Evolutionary conservation across 2,329 filamentous ascomycete species (phyloP), one percentile per base, ranked within the genome.

Genomic region (Colletotrichum liriopes): DNA sequence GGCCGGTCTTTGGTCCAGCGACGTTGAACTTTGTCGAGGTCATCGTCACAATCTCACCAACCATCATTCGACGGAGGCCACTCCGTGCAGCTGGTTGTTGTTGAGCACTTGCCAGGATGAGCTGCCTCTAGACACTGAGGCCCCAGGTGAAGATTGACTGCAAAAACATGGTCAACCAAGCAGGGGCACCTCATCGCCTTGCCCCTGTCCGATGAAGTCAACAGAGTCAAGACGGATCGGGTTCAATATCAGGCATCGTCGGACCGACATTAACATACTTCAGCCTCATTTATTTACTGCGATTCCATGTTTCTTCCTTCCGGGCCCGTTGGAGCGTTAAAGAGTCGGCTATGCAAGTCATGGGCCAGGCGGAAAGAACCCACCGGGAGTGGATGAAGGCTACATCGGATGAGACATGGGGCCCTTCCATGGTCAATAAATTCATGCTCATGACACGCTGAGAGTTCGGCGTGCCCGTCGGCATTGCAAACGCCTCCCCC

Each of bases 261-360:
- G 3, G 14, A 23, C 62, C 7, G 26, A 14, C 11, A 37, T 45
- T 3, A 14, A 29, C n/a, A 18, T 32, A 14, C 43, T 69, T 59
- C 65, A 64, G 59, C 69, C 65, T 69, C 52, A 54, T 43, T 5
- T 16, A 23, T 16, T 6, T 37, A 47, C 2, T 23, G 35, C 29
- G 5, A 16, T 39, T 56, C 47, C n/a, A 43, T 23, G 8, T 63
- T 35, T n/a, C 55, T 45, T 63, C 26, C 18, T 16, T 49, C 58
- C 37, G 52, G 43, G 35, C 43, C 65, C 20, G 29, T 20, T 20
- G 23, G 18, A 12, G 52, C 32, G 23, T 32, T 63, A 2, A 35
- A 47, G 20, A 26, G 52, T 54, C 51, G 59, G 52, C 52, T 69
- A 69, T 69, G 69, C 69, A 72, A 69, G 58, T 64, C 59, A 69